Evolutionary conservation across 345 rosid species (phyloP), one percentile per base, ranked within the genome.

Genomic region (Anastatica hierochuntica): DNA sequence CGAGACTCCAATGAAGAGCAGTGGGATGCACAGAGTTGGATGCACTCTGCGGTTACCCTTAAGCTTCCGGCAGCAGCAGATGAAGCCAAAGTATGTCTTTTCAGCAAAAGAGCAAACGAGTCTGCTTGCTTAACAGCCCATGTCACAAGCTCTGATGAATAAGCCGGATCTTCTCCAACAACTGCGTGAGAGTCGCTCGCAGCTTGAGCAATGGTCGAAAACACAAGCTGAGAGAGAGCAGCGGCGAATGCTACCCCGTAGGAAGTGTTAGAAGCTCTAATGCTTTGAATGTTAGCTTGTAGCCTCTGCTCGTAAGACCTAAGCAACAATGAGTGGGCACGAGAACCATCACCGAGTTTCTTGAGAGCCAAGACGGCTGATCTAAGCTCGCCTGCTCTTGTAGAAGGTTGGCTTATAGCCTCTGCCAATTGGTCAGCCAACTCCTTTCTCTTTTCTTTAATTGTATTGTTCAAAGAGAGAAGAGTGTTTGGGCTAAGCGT

Each of bases 121-220:
- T 84, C 90, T 0, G 82, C 78, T 73, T 83, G 81, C 64, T 79
- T 87, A 39, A 84, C 95, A 21, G 95, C 88, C 98, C 96, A 90
- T 46, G 98, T 82, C 29, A 90, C 95, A 24, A 90, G 90, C 79
- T 90, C 96, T 0, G 96, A 90, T 7, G 85, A 59, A 56, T 77
- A 84, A 7, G 96, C 81, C 11, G 90, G 81, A 53, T 90, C 96
- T 68, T 84, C 84, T 0, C 90, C 85, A 12, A 82, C 86, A 45
- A 81, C 85, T 6, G 88, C 75, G 53, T 75, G 64, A 57, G 92
- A 88, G 54, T 90, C 95, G 20, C 76, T 84, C 6, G 92, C 76
- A 17, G 96, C 88, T 58, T 79, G 95, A 5, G 88, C 92, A 52
- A 90, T 84, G 44, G 88, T 75, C 2, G 98, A 77, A 65, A 90